Evolutionary conservation across 345 rosid genomes (phyloP).

Genomic region (Durio zibethinus): DNA sequence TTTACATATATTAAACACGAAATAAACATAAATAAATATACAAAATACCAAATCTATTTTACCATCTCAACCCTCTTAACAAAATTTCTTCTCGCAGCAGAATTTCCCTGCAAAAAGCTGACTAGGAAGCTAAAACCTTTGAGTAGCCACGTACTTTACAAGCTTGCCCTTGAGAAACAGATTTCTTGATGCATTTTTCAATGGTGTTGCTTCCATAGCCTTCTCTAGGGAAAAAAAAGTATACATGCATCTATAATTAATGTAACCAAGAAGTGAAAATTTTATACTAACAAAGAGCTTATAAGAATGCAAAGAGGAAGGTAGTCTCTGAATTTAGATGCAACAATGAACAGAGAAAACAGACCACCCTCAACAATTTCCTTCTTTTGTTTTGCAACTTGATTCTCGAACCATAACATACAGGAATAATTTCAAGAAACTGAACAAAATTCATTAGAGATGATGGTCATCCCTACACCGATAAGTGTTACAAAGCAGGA

Average conservation of each 20-base stretch:
- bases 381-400: background rate
- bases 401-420: too few relatives aligned
- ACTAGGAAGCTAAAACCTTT: background rate
- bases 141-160: background rate
- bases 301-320: background rate
- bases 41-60: too few relatives aligned
- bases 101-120: background rate
- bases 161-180: background rate
- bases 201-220: background rate
- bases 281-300: background rate
- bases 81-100: too few relatives aligned
- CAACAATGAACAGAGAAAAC: background rate
- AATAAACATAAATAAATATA: too few relatives aligned
- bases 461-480: background rate
- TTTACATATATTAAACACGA: too few relatives aligned
- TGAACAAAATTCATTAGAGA: background rate
- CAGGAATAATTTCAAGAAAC: background rate
- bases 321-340: background rate
- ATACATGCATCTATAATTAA: background rate
- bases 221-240: background rate
- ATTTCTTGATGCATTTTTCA: background rate
- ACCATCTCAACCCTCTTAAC: too few relatives aligned
- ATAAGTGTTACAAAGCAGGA: background rate
- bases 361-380: background rate
- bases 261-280: background rate